Evolutionary conservation across 768 basidiomycete species (phyloP).

Genomic region (Multifurca ochricompacta): DNA sequence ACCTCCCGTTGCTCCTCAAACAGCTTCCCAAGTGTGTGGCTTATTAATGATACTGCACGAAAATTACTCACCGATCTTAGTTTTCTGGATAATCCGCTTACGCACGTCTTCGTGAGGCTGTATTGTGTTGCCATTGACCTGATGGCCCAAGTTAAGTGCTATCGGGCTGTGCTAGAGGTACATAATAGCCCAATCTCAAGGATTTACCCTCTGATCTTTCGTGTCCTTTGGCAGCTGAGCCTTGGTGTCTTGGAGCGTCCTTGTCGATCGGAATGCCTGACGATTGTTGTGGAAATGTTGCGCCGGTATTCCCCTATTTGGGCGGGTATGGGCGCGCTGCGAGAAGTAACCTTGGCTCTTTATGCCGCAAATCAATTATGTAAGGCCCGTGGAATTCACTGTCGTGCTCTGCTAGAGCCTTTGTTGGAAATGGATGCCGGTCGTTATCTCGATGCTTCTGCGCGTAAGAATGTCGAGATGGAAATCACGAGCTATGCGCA

Average conservation of each 20-base stretch:
- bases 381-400: constrained; percentile 58
- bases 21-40: constrained; percentile 38
- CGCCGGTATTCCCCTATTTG: constrained; percentile 65
- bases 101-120: constrained; percentile 36
- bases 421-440: constrained; percentile 60
- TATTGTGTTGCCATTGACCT: constrained; percentile 54
- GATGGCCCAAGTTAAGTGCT: constrained; percentile 55
- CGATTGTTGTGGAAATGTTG: constrained; percentile 62
- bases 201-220: not conserved
- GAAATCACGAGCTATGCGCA: constrained; percentile 57
- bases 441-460: constrained; percentile 43
- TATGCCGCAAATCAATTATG: constrained; percentile 54
- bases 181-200: constrained; percentile 12
- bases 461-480: constrained; percentile 50
- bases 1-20: constrained; percentile 60
- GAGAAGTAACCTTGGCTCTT: constrained; percentile 48
- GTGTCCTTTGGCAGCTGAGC: constrained; percentile 26
- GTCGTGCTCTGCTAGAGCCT: constrained; percentile 53
- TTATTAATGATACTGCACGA: too few relatives aligned
- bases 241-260: constrained; percentile 44
- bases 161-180: constrained; percentile 64
- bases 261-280: constrained; percentile 44
- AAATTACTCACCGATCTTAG: not conserved
- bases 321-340: constrained; percentile 64
- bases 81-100: constrained; percentile 3